Conservation (phyloP, 352 stramenopile genomes). For the Peronosclerospora sorghi region DNA sequence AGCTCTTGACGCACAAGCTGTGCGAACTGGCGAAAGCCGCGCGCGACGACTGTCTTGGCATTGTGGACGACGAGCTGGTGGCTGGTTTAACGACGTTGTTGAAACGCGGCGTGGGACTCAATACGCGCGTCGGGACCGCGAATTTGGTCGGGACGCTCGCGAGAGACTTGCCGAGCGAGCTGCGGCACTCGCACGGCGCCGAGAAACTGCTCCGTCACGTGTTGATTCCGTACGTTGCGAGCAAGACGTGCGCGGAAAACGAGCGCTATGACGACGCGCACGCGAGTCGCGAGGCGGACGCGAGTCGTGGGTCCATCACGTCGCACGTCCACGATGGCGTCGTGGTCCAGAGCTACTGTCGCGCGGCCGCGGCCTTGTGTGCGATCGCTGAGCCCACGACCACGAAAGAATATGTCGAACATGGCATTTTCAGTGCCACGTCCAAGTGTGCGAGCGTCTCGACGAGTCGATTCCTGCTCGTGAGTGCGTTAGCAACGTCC, state of each 20-base stretch:
- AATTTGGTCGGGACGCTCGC: slow-evolving; percentile 70
- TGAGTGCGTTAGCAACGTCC: slow-evolving; percentile 58
- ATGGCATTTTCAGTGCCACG: slow-evolving; percentile 43
- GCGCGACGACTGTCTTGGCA: slow-evolving; percentile 23
- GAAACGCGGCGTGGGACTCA: slow-evolving; percentile 70
- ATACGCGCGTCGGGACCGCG: slow-evolving; percentile 65
- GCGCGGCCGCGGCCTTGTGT: slow-evolving; percentile 61
- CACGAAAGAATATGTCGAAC: slow-evolving; percentile 46
- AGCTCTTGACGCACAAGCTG: slow-evolving; percentile 42
- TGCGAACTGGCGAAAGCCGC: slow-evolving; percentile 45
- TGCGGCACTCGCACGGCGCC: slow-evolving; percentile 51
- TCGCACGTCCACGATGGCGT: slow-evolving; percentile 41
- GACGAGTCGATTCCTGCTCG: slow-evolving; percentile 52
- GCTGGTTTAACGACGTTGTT: slow-evolving; percentile 42
- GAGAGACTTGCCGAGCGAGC: slow-evolving; percentile 53
- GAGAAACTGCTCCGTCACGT: slow-evolving; percentile 44
- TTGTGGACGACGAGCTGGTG: slow-evolving; percentile 40
- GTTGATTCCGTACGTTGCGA: slow-evolving; percentile 45
- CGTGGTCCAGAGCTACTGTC: slow-evolving; percentile 62
- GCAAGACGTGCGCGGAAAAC: slow-evolving; percentile 52
- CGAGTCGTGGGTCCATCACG: slow-evolving; percentile 8
- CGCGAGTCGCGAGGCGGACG: slow-evolving; percentile 22
- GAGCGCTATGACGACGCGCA: slow-evolving; percentile 60
- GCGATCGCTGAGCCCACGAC: slow-evolving; percentile 35
- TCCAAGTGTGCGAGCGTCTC: slow-evolving; percentile 17